phyloP scores from a whole-genome alignment of 352 stramenopile genomes.

The Globisporangium solare region DNA sequence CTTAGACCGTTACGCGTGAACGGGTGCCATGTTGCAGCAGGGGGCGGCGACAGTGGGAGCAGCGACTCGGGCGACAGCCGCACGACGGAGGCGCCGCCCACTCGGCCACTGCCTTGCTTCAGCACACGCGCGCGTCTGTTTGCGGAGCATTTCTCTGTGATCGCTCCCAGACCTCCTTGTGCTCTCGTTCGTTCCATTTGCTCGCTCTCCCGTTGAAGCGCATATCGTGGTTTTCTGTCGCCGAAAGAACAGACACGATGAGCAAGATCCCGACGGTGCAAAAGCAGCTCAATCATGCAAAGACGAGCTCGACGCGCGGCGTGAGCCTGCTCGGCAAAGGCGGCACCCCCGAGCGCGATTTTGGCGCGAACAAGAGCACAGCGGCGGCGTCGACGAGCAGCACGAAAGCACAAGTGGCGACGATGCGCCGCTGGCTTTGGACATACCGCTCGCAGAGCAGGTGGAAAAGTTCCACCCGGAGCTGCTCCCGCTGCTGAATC shows the following conservation, averaged over 20 bases:
- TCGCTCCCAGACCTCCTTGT: background rate
- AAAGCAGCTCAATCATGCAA: constrained; percentile 22
- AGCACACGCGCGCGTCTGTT: background rate
- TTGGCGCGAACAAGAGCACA: background rate
- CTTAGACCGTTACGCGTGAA: constrained; percentile 7
- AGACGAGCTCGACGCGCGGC: constrained; percentile 24
- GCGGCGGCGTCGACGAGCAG: constrained; percentile 10
- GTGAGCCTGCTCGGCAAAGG: constrained; percentile 7
- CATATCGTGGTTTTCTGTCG: background rate
- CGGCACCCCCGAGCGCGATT: constrained; percentile 1
- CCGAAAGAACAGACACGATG: constrained; percentile 8
- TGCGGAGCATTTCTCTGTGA: background rate
- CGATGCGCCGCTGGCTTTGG: background rate
- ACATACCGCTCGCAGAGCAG: constrained; percentile 33
- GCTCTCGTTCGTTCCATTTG: background rate
- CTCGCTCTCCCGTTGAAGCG: background rate
- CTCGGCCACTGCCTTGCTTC: background rate
- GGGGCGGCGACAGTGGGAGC: background rate
- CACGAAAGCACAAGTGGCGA: constrained; percentile 9
- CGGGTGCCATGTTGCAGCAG: background rate
- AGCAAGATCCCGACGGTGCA: constrained; percentile 28
- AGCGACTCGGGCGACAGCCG: background rate
- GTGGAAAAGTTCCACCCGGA: constrained; percentile 43
- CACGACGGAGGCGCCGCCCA: background rate
- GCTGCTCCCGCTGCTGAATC: constrained; percentile 53